phyloP scores from a whole-genome alignment of 306 rosid genomes.

The Sicyos edulis region DNA sequence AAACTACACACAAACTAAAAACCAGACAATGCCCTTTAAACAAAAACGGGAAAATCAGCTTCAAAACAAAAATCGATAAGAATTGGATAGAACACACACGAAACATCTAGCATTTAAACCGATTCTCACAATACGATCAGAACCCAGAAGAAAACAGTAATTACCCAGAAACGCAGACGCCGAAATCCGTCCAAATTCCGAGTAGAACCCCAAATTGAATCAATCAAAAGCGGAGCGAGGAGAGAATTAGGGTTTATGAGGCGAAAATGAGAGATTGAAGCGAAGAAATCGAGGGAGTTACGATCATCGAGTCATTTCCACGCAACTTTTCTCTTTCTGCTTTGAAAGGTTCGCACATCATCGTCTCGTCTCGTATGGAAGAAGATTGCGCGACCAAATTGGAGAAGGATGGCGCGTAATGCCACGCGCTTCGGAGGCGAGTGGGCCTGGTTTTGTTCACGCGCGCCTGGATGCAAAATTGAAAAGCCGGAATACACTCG shows the following conservation, averaged over 20 bases:
- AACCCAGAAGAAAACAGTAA: neutral
- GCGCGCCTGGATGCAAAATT: too few species aligned
- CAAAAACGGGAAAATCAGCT: too few species aligned
- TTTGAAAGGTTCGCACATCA: too few species aligned
- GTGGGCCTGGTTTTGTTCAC: too few species aligned
- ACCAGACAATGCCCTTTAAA: too few species aligned
- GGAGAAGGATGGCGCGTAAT: too few species aligned
- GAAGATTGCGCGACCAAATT: too few species aligned
- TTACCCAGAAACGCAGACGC: neutral
- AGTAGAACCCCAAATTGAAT: neutral
- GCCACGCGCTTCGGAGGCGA: too few species aligned
- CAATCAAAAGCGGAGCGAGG: neutral
- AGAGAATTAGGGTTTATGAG: neutral
- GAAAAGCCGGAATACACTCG: neutral
- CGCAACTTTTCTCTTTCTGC: too few species aligned
- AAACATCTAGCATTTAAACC: neutral
- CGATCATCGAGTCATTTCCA: conserved; percentile 8
- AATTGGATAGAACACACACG: neutral
- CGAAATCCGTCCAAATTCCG: neutral
- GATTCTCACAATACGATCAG: neutral
- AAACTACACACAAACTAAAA: neutral
- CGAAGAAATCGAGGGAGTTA: conserved; percentile 36
- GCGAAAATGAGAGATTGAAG: conserved; percentile 27
- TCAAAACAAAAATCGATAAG: neutral
- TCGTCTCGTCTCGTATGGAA: too few species aligned